A percentile compares a stretch with the other conserved stretches of the same genome.
phyloP scores from a whole-genome alignment of 1,139 yeast genomes.

The Lizanozyma gosingica region DNA sequence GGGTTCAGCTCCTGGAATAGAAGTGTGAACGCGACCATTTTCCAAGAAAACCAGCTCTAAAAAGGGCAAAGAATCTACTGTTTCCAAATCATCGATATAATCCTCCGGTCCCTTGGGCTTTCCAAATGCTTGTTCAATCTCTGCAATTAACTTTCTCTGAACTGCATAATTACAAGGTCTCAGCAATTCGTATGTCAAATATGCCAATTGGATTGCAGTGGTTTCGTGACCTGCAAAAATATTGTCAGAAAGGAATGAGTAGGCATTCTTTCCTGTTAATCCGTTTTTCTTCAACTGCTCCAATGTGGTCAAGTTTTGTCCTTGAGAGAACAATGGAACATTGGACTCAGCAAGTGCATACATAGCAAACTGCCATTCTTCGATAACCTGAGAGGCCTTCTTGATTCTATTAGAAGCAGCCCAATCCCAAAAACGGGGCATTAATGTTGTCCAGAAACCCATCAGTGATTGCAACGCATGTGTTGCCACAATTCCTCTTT shows the following conservation, averaged over 20 bases:
- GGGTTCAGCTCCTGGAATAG: conserved; percentile 73
- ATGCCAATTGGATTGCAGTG: conserved; percentile 59
- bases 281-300: conserved; percentile 27
- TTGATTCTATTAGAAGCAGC: conserved; percentile 37
- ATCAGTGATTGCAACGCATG: conserved; percentile 53
- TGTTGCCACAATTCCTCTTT: conserved; percentile 33
- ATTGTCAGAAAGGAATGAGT: conserved; percentile 32
- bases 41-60: conserved; percentile 53
- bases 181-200: conserved; percentile 51
- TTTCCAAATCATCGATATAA: conserved; percentile 24
- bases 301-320: conserved; percentile 22
- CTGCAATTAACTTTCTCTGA: conserved; percentile 36
- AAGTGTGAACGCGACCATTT: conserved; percentile 52
- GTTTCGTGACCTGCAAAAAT: conserved; percentile 70
- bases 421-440: conserved; percentile 46
- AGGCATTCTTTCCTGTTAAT: conserved; percentile 24
- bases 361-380: conserved; percentile 42
- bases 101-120: conserved; percentile 16
- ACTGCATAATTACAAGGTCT: conserved; percentile 33
- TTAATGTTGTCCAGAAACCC: conserved; percentile 61
- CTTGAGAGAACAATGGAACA: conserved; percentile 13
- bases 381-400: conserved; percentile 30
- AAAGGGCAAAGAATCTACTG: conserved; percentile 43
- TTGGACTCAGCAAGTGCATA: conserved; percentile 30
- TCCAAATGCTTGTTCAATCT: conserved; percentile 28